Conservation (phyloP, 306 rosid species). For the Prosopis cineraria region DNA sequence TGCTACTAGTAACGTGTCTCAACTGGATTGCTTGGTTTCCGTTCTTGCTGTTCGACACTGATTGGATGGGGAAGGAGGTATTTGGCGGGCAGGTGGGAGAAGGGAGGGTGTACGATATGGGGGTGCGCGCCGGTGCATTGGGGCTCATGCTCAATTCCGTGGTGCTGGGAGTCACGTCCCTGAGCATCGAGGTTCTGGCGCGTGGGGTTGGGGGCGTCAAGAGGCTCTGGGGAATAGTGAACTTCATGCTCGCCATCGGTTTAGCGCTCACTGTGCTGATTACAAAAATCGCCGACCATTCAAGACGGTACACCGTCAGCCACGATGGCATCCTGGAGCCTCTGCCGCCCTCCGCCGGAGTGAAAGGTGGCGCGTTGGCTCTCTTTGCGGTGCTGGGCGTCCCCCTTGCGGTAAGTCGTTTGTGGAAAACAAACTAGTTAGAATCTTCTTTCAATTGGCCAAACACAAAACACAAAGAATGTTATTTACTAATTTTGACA, state of each 20-base stretch:
- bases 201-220: slow-evolving; percentile 65
- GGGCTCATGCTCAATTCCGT: slow-evolving; percentile 65
- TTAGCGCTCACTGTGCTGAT: slow-evolving; percentile 49
- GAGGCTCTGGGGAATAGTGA: slow-evolving; percentile 66
- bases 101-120: slow-evolving; percentile 34
- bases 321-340: neutral
- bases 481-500: too few species aligned
- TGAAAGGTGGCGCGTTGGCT: slow-evolving; percentile 53
- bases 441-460: too few species aligned
- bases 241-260: slow-evolving; percentile 54
- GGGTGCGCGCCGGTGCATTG: slow-evolving; percentile 58
- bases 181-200: slow-evolving; percentile 48
- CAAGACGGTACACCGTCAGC: slow-evolving; percentile 5
- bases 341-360: slow-evolving; percentile 26
- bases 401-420: slow-evolving; percentile 61
- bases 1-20: too few species aligned
- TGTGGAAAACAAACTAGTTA: neutral
- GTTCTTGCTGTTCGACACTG: too few species aligned
- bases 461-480: too few species aligned
- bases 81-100: slow-evolving; percentile 57
- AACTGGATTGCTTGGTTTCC: too few species aligned
- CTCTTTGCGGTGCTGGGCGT: slow-evolving; percentile 61
- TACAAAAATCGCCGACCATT: slow-evolving; percentile 50
- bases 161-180: slow-evolving; percentile 51
- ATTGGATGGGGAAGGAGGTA: slow-evolving; percentile 93